Evolutionary conservation across 257 asterid species (phyloP), one percentile per base, ranked within the genome.

Genomic region (Eucommia ulmoides): DNA sequence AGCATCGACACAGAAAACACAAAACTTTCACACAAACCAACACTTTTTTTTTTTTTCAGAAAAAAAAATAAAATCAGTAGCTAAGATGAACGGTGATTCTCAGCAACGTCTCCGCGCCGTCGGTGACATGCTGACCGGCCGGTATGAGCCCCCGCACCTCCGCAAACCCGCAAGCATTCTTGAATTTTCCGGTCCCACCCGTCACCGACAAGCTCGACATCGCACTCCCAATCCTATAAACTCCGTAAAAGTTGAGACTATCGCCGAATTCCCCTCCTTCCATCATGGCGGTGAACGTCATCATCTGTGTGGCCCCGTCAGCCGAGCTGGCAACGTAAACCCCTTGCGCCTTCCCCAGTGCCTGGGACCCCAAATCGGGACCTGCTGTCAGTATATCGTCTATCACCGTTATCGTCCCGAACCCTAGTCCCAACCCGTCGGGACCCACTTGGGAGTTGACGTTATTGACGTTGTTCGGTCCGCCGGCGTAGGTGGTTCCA

Each of bases 201-300:
- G 77, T 74, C 19, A 74, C 53, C 0, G 81, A 69, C 20, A 74
- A 60, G 6, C 69, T 70, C 20, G 81, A 74, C 72, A 63, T 63
- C 53, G 77, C 54, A 21, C 81, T 70, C 45, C 74, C 77, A 3
- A 74, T 70, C 63, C 50, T 74, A 60, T 55, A 74, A 8, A 74
- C 74, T 38, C 81, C 81, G 24, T 69, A 74, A 18, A 74, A 66
- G 65, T 70, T 70, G 12, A 74, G 64, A 62, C 67, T 63, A 47
- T 74, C 81, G 20, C 81, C 81, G 16, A 63, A 74, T 55, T 74
- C 81, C 2, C 81, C 81, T 33, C 81, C 81, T 63, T 74, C 77
- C 72, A 74, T 59, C 81, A 74, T 33, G 20, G 74, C 72, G 1
- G 77, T 74, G 62, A 74, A 74, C 23, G 68, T 63, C 81, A 74